A percentile compares a stretch with the other conserved stretches of the same genome.
phyloP scores from a whole-genome alignment of 2,329 filamentous ascomycete species.

The Coniochaeta pulveracea region DNA sequence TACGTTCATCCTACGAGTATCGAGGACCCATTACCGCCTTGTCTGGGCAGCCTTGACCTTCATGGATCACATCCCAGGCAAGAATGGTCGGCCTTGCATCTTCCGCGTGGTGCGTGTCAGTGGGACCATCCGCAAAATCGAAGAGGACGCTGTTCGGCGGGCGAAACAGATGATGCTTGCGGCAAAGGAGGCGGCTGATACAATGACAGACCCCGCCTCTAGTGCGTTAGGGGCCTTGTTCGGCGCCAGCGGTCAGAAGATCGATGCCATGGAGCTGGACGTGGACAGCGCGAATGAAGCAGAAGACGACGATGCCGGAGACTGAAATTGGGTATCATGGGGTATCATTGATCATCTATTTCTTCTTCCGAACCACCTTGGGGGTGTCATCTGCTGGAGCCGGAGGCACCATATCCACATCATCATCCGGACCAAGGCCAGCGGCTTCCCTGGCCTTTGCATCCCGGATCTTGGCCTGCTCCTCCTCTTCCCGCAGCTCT shows the following conservation, averaged over 20 bases:
- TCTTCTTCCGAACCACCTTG: slow-evolving; percentile 54
- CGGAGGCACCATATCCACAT: slow-evolving; percentile 33
- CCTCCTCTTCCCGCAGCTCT: slow-evolving; percentile 65
- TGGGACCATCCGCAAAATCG: slow-evolving; percentile 84
- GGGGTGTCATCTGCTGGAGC: slow-evolving; percentile 46
- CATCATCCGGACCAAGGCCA: slow-evolving; percentile 25
- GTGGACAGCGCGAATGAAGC: slow-evolving; percentile 31
- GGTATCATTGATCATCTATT: too few relatives aligned
- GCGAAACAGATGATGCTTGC: slow-evolving; percentile 62
- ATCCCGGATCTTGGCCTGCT: slow-evolving; percentile 49
- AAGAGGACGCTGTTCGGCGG: slow-evolving; percentile 77
- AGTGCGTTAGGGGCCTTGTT: slow-evolving; percentile 18
- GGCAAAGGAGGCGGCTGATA: slow-evolving; percentile 41
- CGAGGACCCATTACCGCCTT: slow-evolving; percentile 71
- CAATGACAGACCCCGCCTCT: slow-evolving; percentile 14
- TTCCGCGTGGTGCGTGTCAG: slow-evolving; percentile 80
- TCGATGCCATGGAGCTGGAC: slow-evolving; percentile 25
- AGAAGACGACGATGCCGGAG: slow-evolving; percentile 35
- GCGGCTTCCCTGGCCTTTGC: slow-evolving; percentile 20
- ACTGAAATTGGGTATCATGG: slow-evolving; percentile 24
- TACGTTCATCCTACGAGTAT: slow-evolving; percentile 80
- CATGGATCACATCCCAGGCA: slow-evolving; percentile 56
- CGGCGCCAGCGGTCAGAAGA: slow-evolving; percentile 19
- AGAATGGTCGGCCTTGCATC: slow-evolving; percentile 54
- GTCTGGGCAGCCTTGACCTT: slow-evolving; percentile 85